Percentiles rank a stretch among this genome's conserved stretches.
These are phyloP conservation scores for Osmozyma mogii DNA, from an alignment of 805 yeast species.

Conservation along the genomic window DNA sequence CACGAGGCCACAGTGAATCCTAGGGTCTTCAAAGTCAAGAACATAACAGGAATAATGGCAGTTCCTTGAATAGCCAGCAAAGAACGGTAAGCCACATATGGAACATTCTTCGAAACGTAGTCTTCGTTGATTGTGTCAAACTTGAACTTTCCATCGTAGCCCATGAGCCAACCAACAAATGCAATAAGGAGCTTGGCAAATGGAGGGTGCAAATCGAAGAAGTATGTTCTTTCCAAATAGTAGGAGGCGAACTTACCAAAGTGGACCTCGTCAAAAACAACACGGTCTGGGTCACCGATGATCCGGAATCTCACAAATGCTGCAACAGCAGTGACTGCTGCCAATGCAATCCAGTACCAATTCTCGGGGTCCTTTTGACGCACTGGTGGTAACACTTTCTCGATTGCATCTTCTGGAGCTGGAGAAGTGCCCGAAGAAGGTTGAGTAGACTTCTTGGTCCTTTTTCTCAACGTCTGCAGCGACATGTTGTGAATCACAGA, in stretches of 20 bases:
- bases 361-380: slow-evolving; percentile 18
- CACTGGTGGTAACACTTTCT: no score
- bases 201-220: slow-evolving; percentile 97
- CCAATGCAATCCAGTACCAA: slow-evolving; percentile 28
- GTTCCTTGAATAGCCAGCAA: slow-evolving; percentile 78
- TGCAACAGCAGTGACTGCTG: slow-evolving; percentile 34
- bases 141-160: slow-evolving; percentile 87
- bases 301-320: slow-evolving; percentile 50
- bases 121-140: slow-evolving; percentile 84
- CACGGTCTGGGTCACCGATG: slow-evolving; percentile 61
- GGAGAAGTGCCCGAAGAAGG: no score
- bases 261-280: slow-evolving; percentile 82
- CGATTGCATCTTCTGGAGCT: no score
- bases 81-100: slow-evolving; percentile 76
- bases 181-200: slow-evolving; percentile 93
- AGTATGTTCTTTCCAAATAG: slow-evolving; percentile 83
- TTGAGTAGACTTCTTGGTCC: no score
- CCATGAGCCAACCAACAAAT: slow-evolving; percentile 77
- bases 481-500: no score
- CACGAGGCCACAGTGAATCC: slow-evolving; percentile 75
- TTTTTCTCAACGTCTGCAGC: no score
- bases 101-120: slow-evolving; percentile 72
- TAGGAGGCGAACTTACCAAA: slow-evolving; percentile 81
- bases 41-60: slow-evolving; percentile 75
- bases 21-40: slow-evolving; percentile 77